Conservation (phyloP, 306 rosid genomes). For the Cicer pinnatifidum region DNA sequence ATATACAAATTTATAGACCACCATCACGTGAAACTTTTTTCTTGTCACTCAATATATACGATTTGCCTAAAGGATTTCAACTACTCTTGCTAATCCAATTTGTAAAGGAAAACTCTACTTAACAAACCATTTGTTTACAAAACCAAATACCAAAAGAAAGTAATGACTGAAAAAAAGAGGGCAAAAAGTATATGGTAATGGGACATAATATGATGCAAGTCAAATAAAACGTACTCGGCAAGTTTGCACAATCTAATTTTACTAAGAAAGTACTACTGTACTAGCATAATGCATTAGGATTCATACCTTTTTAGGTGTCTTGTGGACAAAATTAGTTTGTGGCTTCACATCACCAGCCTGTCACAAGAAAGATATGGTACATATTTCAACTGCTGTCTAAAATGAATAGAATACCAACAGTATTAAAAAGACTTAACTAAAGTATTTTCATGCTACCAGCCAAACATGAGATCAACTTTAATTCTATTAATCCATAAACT, state of each 20-base stretch:
- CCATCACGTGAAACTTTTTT: conserved; percentile 37
- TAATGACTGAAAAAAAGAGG: neutral
- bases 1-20: conserved; percentile 15
- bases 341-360: conserved; percentile 74
- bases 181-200: conserved; percentile 4
- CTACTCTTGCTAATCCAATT: conserved; percentile 28
- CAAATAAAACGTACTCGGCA: conserved; percentile 16
- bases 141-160: conserved; percentile 28
- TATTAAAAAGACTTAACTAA: conserved; percentile 4
- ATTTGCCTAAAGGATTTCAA: conserved; percentile 28
- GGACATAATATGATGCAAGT: conserved; percentile 10
- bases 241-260: conserved; percentile 19
- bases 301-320: conserved; percentile 77
- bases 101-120: conserved; percentile 11
- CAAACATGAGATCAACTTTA: conserved; percentile 39
- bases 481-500: conserved; percentile 26
- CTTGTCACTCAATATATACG: conserved; percentile 26
- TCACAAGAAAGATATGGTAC: conserved; percentile 43
- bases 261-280: conserved; percentile 20
- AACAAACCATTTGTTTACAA: conserved; percentile 15
- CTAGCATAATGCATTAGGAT: conserved; percentile 22
- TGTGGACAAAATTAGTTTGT: conserved; percentile 73
- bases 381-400: conserved; percentile 20
- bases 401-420: conserved; percentile 19
- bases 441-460: conserved; percentile 31